Evolutionary conservation across 768 basidiomycete genomes (phyloP).

Genomic region (Royoungia palumana): DNA sequence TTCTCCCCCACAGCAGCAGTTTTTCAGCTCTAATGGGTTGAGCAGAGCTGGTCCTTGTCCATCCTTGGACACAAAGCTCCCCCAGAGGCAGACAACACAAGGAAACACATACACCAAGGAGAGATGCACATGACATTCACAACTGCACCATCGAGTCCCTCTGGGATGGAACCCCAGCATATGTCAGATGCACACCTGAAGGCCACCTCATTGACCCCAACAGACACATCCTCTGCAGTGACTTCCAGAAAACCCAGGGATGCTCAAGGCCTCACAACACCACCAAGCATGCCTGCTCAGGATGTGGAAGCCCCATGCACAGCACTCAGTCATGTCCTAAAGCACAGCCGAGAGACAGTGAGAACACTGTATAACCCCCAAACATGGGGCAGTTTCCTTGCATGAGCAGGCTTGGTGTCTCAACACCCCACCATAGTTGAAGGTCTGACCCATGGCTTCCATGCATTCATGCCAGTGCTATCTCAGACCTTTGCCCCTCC

Average conservation of each 20-base stretch:
- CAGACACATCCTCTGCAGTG: not conserved
- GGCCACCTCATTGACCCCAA: not conserved
- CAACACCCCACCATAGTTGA: not conserved
- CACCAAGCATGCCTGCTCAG: not conserved
- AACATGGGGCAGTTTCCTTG: not conserved
- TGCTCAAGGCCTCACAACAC: not conserved
- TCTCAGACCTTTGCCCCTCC: not conserved
- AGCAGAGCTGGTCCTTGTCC: no score
- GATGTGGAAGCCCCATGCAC: not conserved
- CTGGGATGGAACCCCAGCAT: not conserved
- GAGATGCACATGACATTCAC: not conserved
- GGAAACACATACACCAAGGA: not conserved
- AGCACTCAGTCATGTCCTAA: not conserved
- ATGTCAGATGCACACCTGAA: not conserved
- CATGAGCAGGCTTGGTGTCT: rapidly evolving
- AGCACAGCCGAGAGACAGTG: not conserved
- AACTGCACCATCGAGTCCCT: not conserved
- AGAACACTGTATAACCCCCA: not conserved
- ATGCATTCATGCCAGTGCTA: not conserved
- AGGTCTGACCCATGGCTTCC: not conserved
- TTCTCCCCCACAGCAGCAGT: no score
- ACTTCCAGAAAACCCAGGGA: not conserved
- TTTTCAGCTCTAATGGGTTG: no score
- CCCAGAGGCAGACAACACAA: no score
- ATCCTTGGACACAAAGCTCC: no score